Base-by-base conservation (phyloP, 768 basidiomycete species). In the Hirschioporus abietinus region DNA sequence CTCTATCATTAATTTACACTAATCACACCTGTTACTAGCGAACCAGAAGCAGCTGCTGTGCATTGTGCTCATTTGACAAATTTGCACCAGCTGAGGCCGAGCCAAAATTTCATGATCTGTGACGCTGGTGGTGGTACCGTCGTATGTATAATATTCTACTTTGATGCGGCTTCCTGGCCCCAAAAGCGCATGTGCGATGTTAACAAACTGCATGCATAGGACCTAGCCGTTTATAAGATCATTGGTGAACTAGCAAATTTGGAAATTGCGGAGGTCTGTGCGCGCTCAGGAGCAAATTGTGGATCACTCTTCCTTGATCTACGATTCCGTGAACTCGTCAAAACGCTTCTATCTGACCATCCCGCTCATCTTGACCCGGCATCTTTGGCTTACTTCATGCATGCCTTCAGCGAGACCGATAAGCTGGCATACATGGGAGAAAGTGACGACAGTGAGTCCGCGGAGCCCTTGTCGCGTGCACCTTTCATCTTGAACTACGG, bases 251-350 rank as follows among this genome's bases (percentile, higher is more conserved):
- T 92, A 75, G 80, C 87, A 12, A 86, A 87, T 72, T 84, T 95
- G n/a, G 93, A 95, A 76, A 94, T 96, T 67, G 93, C 93, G 60
- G 94, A 96, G 78, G 89, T 95, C 78, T 91, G 90, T 68, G 92
- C 92, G 17, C 83, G 93, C 65, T 92, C 91, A 61, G 93, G 94
- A 1, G 89, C 91, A 7, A 95, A 91, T 72, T 93, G 92, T 71
- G 94, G 93, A 17, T 91, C 90, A 69, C 79, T 96, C 63, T 95
- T 95, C 78, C 85, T 95, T 65, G 94, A 95, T 78, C 79, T 95
- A 60, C 85, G 92, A 68, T 95, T 95, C 79, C 83, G 89, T 23
- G 91, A 92, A 69, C 84, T 96, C 20, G 88, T 96, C 64, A 84
- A 84, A 75, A 90, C 82, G 25, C 84, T 94, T 66, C 79, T 95